Evolutionary conservation across 2,329 filamentous ascomycete species (phyloP), one percentile per base, ranked within the genome.

Genomic region (Fusarium graminum): DNA sequence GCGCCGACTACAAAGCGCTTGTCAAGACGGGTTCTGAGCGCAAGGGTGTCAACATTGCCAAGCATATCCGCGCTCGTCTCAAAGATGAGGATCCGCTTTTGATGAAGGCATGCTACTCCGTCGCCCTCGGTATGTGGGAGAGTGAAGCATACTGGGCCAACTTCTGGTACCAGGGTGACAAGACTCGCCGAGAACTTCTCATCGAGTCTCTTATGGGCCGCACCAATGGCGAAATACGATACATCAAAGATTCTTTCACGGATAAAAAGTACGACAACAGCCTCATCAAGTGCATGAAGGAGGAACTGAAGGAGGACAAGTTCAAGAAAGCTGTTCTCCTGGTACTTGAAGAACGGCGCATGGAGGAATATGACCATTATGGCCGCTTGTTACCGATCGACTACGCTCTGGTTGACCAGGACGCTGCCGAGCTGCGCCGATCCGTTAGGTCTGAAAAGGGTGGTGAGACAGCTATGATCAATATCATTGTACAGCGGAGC

Each of bases 101-200:
- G 68, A 94, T 94, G 80, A 98, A 98, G 79, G 91, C 92, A 8
- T 93, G 91, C 74, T 97, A 98, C 77, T 89, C 94, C 5, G 94
- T 92, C 4, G 93, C 94, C 1, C 86, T 98, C 1, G 95, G 95
- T 11, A 86, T 86, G 51, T 98, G 93, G 90, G 95, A 97, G 80
- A 90, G 89, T 70, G 95, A 99, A 77, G 92, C 93, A 0, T 97
- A 97, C 83, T 99, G 95, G 94, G 93, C 94, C 60, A 98, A 97
- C 77, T 97, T 93, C 78, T 98, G 93, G 90, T 98, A 97, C 80
- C 94, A 97, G 75, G 90, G 90, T 36, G 91, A 94, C 77, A 92
- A 90, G 72, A 92, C 90, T 9, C 86, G 93, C 4, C 88, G 94
- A 7, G 94, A 98, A 78, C 84, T 99, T 34, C 86, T 99, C 52